phyloP scores from a whole-genome alignment of 129 eudicot genomes.

The Arctium minus region DNA sequence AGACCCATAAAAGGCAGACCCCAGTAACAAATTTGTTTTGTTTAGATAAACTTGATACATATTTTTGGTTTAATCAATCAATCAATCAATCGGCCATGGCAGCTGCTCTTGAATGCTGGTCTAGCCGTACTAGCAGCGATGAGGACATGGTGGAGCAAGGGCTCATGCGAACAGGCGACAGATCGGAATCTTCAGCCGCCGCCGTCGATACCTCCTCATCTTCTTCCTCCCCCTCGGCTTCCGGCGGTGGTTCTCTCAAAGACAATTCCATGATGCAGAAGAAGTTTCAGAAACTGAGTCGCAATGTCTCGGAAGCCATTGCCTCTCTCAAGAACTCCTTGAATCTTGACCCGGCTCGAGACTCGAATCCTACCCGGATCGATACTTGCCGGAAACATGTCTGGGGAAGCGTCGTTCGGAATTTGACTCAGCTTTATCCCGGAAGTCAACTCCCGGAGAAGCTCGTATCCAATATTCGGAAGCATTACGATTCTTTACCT shows the following conservation, averaged over 20 bases:
- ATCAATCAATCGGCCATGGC: constrained; percentile 50
- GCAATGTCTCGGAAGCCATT: constrained; percentile 91
- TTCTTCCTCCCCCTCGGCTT: constrained; percentile 23
- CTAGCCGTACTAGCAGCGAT: constrained; percentile 85
- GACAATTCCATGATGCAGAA: constrained; percentile 72
- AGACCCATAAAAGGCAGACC: background rate
- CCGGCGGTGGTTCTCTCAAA: constrained; percentile 26
- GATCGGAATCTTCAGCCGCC: constrained; percentile 64
- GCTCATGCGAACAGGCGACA: constrained; percentile 78
- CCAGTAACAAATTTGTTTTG: background rate
- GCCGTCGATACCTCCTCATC: constrained; percentile 36
- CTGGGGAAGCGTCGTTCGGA: constrained; percentile 89
- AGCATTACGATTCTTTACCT: constrained; percentile 94
- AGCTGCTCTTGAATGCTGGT: constrained; percentile 97
- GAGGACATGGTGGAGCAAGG: constrained; percentile 95
- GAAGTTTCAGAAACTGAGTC: constrained; percentile 75
- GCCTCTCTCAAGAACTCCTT: constrained; percentile 87
- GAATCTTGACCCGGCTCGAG: constrained; percentile 76
- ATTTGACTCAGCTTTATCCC: constrained; percentile 95
- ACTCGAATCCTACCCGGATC: constrained; percentile 47
- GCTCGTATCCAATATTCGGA: constrained; percentile 86
- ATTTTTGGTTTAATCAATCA: background rate
- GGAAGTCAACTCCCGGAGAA: constrained; percentile 99
- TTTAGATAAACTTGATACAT: background rate
- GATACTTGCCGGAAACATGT: constrained; percentile 61